Evolutionary conservation across 176 grass and related monocot species (phyloP).

Genomic region (Chloris gayana): DNA sequence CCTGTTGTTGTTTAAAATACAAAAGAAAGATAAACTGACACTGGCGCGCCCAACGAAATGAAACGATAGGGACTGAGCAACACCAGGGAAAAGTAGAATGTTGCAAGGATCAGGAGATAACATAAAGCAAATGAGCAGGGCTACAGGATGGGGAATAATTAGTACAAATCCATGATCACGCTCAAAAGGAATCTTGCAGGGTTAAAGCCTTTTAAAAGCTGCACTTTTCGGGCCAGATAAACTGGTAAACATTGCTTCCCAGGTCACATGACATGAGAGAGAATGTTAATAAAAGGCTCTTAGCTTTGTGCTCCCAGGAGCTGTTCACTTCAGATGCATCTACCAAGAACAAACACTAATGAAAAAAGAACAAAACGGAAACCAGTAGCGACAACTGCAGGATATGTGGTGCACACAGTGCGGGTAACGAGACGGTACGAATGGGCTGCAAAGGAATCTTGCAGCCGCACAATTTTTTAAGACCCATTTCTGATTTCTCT

Average conservation of each 20-base stretch:
- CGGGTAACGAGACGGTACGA: slow-evolving; percentile 8
- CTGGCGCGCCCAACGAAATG: slow-evolving; percentile 48
- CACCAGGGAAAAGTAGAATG: slow-evolving; percentile 41
- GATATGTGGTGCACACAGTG: slow-evolving; percentile 28
- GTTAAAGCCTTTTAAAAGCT: slow-evolving; percentile 41
- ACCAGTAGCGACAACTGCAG: slow-evolving; percentile 17
- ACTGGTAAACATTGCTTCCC: slow-evolving; percentile 27
- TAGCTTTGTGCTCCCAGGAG: slow-evolving; percentile 31
- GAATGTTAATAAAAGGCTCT: slow-evolving; percentile 15
- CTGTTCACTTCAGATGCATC: slow-evolving; percentile 15
- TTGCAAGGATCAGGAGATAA: slow-evolving; percentile 30
- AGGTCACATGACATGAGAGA: slow-evolving; percentile 29
- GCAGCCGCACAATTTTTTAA: slow-evolving; percentile 27
- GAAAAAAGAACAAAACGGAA: neutral
- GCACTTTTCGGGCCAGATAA: slow-evolving; percentile 28
- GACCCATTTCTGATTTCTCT: neutral
- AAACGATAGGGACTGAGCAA: slow-evolving; percentile 41
- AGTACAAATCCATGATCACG: slow-evolving; percentile 44
- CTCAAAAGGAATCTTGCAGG: slow-evolving; percentile 59
- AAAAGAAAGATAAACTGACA: slow-evolving; percentile 4
- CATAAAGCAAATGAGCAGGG: slow-evolving; percentile 33
- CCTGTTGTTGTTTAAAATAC: slow-evolving; percentile 37
- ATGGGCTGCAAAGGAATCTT: slow-evolving; percentile 26
- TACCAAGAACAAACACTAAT: neutral
- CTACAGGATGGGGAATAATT: slow-evolving; percentile 26